A percentile compares a stretch with the other conserved stretches of the same genome.
Conservation (phyloP, 116 monocot genomes). For the Thalassia testudinum region DNA sequence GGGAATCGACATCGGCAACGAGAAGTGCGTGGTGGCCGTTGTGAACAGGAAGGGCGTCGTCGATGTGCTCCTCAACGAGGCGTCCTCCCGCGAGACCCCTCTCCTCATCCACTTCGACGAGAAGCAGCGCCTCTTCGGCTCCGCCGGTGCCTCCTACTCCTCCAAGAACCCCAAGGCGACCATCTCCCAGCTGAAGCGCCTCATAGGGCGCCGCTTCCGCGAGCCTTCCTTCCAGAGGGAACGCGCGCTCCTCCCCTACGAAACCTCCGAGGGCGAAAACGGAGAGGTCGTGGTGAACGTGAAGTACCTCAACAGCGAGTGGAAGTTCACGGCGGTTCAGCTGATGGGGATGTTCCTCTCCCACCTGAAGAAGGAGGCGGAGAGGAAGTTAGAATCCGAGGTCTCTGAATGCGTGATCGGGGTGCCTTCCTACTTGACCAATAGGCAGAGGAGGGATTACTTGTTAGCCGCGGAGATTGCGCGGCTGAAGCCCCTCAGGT, state of each 20-base stretch:
- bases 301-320: slow-evolving; percentile 13
- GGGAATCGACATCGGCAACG: no score
- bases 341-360: slow-evolving; percentile 43
- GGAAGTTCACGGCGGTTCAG: slow-evolving; percentile 25
- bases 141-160: no score
- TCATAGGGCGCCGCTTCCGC: slow-evolving; percentile 24
- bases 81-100: no score
- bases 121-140: no score
- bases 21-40: slow-evolving; percentile 39
- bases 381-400: slow-evolving; percentile 24
- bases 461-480: slow-evolving; percentile 37
- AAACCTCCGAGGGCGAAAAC: slow-evolving; percentile 23
- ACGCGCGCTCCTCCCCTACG: slow-evolving; percentile 22
- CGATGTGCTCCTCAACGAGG: no score
- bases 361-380: slow-evolving; percentile 27
- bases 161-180: slow-evolving; percentile 33
- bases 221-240: slow-evolving; percentile 23
- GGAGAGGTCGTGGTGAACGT: slow-evolving; percentile 32
- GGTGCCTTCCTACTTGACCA: slow-evolving; percentile 37
- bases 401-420: slow-evolving; percentile 29
- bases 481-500: slow-evolving; percentile 25
- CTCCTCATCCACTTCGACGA: no score
- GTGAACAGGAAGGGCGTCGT: slow-evolving; percentile 31
- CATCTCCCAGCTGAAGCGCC: slow-evolving; percentile 47
- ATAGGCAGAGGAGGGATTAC: slow-evolving; percentile 30